Evolutionary conservation across 2,329 filamentous ascomycete genomes (phyloP), one percentile per base, ranked within the genome.

Genomic region (Fulvia fulva): DNA sequence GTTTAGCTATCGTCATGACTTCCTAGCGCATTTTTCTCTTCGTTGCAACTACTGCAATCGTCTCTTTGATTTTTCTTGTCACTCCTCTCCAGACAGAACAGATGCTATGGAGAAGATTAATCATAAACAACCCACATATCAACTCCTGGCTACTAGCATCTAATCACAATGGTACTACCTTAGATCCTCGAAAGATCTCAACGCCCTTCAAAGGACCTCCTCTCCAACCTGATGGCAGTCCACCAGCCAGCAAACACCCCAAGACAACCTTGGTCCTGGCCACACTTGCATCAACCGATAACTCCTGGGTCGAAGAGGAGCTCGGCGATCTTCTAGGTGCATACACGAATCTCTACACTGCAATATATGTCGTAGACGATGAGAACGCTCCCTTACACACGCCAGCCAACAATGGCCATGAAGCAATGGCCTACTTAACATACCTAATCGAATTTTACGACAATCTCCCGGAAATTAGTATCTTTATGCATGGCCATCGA

Each of bases 361-460:
- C 62, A 8, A 53, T 65, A 11, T 65, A 65, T 41, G 57, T 64
- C 11, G 60, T 55, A n/a, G 50, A 65, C 51, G 49, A 65, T 44
- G n/a, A 34, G 9, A 67, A 65, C 1, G 80, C 80, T 2, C 68
- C 72, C 16, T 74, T 80, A 16, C 80, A 81, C 62, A 78, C 81
- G 0, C 80, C 80, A 0, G 75, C 76, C 45, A 82, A 83, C 66
- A 84, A 84, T 70, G 85, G 85, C 49, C 81, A 85, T 65, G 85
- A 87, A 72, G 83, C 81, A 43, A 81, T 84, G 73, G 79, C 83
- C 8, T 87, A 87, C 67, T 76, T 85, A 32, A 81, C 78, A 26
- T 86, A 84, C 71, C 78, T 87, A 61, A 79, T 85, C 65, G 82
- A 85, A 68, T 79, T 81, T 69, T 87, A 87, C 72, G 77, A 86